These are phyloP conservation scores for Exophiala bonariae DNA, from an alignment of 2,329 filamentous ascomycete genomes.

Conservation along the genomic window DNA sequence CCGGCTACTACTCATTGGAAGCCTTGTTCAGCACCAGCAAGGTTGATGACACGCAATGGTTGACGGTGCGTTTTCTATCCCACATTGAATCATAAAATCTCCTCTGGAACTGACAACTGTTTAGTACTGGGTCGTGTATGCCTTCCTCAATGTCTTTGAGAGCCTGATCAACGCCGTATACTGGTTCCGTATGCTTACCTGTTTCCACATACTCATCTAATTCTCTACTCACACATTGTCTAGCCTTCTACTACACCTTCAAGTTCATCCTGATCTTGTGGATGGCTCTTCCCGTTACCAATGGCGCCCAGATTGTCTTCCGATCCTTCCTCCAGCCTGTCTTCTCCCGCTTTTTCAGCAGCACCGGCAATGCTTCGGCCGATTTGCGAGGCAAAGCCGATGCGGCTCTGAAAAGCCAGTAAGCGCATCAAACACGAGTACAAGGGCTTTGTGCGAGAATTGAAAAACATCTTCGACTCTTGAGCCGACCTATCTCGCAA, in stretches of 20 bases:
- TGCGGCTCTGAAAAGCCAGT: conserved; percentile 63
- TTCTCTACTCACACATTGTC: conserved; percentile 26
- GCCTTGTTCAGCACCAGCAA: conserved; percentile 62
- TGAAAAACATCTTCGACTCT: conserved; percentile 17
- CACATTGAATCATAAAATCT: not conserved
- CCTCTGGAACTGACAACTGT: conserved; percentile 18
- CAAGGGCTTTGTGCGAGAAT: conserved; percentile 14
- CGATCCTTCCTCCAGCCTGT: conserved; percentile 90
- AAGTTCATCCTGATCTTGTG: conserved; percentile 97
- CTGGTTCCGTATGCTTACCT: conserved; percentile 59
- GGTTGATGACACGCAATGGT: conserved; percentile 68
- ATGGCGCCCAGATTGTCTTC: conserved; percentile 95
- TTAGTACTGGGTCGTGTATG: conserved; percentile 68
- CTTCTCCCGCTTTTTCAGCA: conserved; percentile 85
- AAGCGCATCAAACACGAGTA: conserved; percentile 27
- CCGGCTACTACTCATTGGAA: conserved; percentile 66
- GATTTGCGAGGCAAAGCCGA: conserved; percentile 89
- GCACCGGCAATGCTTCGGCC: conserved; percentile 70
- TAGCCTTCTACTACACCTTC: conserved; percentile 97
- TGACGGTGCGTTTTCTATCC: conserved; percentile 48
- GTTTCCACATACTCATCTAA: not conserved
- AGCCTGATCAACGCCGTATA: conserved; percentile 66
- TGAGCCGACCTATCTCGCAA: conserved; percentile 14
- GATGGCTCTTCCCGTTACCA: conserved; percentile 96
- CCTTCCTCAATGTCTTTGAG: conserved; percentile 66